Evolutionary conservation across 495 filamentous ascomycete species (phyloP), one percentile per base, ranked within the genome.

Genomic region (Neurospora sp.): DNA sequence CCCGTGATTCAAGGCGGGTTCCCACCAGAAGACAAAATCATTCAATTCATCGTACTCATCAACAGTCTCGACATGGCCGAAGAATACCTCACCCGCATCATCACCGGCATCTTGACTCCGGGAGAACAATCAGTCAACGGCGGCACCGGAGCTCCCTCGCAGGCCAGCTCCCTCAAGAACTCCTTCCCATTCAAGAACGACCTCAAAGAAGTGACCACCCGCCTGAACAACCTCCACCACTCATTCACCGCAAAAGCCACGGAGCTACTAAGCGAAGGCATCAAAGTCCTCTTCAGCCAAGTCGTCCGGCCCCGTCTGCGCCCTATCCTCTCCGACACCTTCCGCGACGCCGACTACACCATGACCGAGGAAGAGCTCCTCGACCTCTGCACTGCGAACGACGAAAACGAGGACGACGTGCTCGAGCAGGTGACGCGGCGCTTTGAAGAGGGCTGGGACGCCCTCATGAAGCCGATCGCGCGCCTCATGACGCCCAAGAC

Each of bases 31-130:
- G 89, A 93, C 72, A 92, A 90, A 71, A 89, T 95, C 69, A 86
- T 97, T 72, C 82, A 90, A 5, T 98, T 98, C 82, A 89, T 98
- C 10, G 90, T 98, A 12, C 89, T 97, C 38, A 93, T 97, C 78
- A 99, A 99, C 85, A 97, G 95, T 79, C 89, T 99, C 35, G 96
- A 98, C 80, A 85, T 97, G 31, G 90, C 92, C 16, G 90, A 91
- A 73, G 94, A 97, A 77, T 99, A 99, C 81, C 86, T 94, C 71
- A 88, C 89, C 42, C 93, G 95, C 66, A 97, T 99, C 76, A 89
- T 98, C 70, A 84, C 89, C 59, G 85, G 88, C 54, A 88, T 90
- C 70, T 79, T 92, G 12, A 79, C 79, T n/a, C 77, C 86, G 84
- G 72, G 79, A 54, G 40, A 76, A 72, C 70, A 72, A 9, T 66